Evolutionary conservation across 2,329 filamentous ascomycete species (phyloP).

Genomic region (Ceratocystis harringtonii): DNA sequence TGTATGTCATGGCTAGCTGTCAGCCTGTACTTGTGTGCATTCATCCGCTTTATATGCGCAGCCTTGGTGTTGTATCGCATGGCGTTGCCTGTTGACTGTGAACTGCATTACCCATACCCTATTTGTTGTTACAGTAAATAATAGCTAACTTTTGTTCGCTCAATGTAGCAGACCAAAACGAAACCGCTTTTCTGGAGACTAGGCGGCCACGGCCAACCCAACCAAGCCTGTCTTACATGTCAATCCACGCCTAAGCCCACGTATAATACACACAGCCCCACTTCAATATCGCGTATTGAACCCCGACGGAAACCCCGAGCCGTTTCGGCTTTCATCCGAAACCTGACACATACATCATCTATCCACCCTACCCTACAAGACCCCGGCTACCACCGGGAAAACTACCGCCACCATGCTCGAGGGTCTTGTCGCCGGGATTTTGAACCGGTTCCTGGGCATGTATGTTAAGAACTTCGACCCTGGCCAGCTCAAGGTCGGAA

Average conservation of each 20-base stretch:
- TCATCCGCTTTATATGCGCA: too few relatives aligned
- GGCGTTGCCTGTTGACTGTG: too few relatives aligned
- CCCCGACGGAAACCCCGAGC: background rate
- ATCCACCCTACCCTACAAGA: background rate
- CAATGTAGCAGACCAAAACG: too few relatives aligned
- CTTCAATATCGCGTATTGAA: too few relatives aligned
- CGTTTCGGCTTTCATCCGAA: background rate
- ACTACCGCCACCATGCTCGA: conserved; percentile 59
- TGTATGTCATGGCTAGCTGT: too few relatives aligned
- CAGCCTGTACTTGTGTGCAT: too few relatives aligned
- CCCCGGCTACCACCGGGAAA: background rate
- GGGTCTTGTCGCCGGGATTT: conserved; percentile 85
- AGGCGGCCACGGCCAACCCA: too few relatives aligned
- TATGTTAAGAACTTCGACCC: conserved; percentile 99
- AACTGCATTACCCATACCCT: too few relatives aligned
- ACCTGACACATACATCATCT: background rate
- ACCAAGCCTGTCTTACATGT: background rate
- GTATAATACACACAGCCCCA: background rate
- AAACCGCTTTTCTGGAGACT: too few relatives aligned
- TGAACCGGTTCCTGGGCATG: conserved; percentile 99
- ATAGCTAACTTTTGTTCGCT: too few relatives aligned
- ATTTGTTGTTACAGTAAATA: too few relatives aligned
- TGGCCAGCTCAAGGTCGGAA: conserved; percentile 92
- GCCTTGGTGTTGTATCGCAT: too few relatives aligned
- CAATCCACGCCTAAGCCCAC: background rate